Percentiles rank a stretch among this genome's conserved stretches.
phyloP scores from a whole-genome alignment of 139 green algal species.

The Closterium sp. region DNA sequence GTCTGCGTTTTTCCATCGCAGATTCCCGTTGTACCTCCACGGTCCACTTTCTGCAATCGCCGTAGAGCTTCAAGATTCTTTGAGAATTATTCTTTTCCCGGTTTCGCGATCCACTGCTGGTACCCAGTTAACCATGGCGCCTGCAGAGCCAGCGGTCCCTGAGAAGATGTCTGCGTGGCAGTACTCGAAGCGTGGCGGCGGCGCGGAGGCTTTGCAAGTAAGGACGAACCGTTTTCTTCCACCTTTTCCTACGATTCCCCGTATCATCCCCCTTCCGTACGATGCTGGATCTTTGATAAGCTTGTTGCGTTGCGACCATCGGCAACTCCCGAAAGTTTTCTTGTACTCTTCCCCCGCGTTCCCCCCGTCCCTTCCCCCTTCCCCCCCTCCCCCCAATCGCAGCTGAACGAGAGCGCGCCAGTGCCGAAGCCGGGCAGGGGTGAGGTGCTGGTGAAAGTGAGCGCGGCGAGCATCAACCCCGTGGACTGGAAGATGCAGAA shows the following conservation, averaged over 20 bases:
- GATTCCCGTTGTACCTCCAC: too few relatives aligned
- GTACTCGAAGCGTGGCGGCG: background rate
- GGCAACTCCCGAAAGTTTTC: too few relatives aligned
- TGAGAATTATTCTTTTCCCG: background rate
- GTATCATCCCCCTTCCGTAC: background rate
- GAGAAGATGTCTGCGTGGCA: background rate
- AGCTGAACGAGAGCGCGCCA: conserved; percentile 3
- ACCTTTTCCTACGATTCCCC: background rate
- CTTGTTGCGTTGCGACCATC: background rate
- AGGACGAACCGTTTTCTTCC: background rate
- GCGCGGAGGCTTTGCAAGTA: background rate
- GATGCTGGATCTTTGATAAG: background rate
- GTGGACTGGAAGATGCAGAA: conserved; percentile 15
- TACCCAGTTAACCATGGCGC: background rate
- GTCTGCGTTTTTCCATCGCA: too few relatives aligned
- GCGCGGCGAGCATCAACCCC: conserved; percentile 9
- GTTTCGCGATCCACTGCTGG: background rate
- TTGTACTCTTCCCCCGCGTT: background rate
- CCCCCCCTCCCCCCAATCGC: background rate
- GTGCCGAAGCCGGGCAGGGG: background rate
- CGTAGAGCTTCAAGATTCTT: background rate
- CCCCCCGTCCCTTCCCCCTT: background rate
- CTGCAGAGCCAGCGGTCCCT: background rate
- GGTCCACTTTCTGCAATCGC: background rate
- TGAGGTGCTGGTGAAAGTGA: background rate